Percentiles rank a stretch among this genome's conserved stretches.
Evolutionary conservation across 257 asterid genomes (phyloP).

Genomic region (Paraleonurus japonicus): DNA sequence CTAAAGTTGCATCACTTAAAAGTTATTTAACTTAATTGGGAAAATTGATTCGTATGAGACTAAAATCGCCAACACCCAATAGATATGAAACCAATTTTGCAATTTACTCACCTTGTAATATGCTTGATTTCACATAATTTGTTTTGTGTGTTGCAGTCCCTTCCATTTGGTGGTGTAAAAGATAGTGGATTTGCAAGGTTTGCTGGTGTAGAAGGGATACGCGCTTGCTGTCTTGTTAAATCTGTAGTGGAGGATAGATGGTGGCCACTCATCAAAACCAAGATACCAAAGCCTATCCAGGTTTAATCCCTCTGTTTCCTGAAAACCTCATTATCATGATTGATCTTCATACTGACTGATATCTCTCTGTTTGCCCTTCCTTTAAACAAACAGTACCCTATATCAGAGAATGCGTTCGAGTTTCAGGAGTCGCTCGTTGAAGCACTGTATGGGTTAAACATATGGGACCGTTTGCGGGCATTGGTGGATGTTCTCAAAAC

Average conservation of each 20-base stretch:
- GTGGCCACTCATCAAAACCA: slow-evolving; percentile 95
- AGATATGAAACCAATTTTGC: neutral
- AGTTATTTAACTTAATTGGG: neutral
- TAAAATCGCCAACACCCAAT: neutral
- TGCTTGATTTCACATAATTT: neutral
- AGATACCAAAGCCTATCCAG: slow-evolving; percentile 96
- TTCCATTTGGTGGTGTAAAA: slow-evolving; percentile 96
- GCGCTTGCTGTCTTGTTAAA: slow-evolving; percentile 96
- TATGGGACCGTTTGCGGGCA: slow-evolving; percentile 78
- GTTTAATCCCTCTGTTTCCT: slow-evolving; percentile 31
- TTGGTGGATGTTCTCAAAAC: slow-evolving; percentile 71
- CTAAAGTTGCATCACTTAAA: neutral
- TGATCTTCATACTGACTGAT: slow-evolving; percentile 18
- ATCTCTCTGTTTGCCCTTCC: slow-evolving; percentile 11
- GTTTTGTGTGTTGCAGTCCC: slow-evolving; percentile 53
- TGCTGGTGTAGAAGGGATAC: slow-evolving; percentile 90
- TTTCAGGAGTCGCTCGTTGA: slow-evolving; percentile 78
- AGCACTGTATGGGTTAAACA: slow-evolving; percentile 72
- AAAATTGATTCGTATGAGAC: neutral
- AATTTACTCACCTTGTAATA: neutral
- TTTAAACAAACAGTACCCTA: slow-evolving; percentile 68
- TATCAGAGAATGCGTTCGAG: slow-evolving; percentile 76
- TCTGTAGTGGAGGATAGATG: slow-evolving; percentile 92
- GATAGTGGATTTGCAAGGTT: slow-evolving; percentile 99
- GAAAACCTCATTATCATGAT: neutral